Base-by-base conservation (phyloP, 192 early-diverging fungal genomes). In the Umbelopsis ramanniana region DNA sequence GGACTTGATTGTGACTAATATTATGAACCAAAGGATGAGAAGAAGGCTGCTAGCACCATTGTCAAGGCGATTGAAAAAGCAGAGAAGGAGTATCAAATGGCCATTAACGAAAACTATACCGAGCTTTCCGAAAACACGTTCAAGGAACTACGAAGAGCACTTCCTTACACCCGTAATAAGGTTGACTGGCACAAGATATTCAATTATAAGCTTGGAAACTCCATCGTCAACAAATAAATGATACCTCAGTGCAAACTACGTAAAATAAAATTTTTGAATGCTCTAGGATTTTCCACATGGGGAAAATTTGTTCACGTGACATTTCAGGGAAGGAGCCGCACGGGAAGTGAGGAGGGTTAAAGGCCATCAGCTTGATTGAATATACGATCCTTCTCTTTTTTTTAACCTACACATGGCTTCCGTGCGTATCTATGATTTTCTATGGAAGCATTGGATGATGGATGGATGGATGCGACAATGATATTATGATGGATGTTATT, bases 151-250 rank as follows among this genome's bases (percentile, higher is more conserved):
- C 89, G 98, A 53, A 86, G 96, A 52, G 91, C 92, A 15, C 76
- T 99, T 55, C 98, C 98, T 12, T 85, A 96, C 55, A 99, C 96
- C 3, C 86, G 94, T 46, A 93, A 88, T 71, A 96, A 96, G 80
- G 81, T 99, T 37, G 95, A 99, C 74, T 99, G 97, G 96, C 90
- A 94, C 76, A 93, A 94, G 77, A 87, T 92, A 52, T 72, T 84
- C 11, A 83, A 82, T 47, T 93, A 90, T 86, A 87, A 87, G 83
- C 68, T 85, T 66, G 81, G 76, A 17, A 71, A 70, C 22, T 80
- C 82, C 63, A 70, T 84, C 15, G 46, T 76, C 26, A 70, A 79
- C 15, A 80, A 80, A 76, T 76, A 43, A 43, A 43, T 29, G 3
- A 43, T 11, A 43, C 40, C 11, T 43, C 11, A 4, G 40, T 43